phyloP scores from a whole-genome alignment of 306 rosid genomes.

The apple (Malus domestica) region DNA sequence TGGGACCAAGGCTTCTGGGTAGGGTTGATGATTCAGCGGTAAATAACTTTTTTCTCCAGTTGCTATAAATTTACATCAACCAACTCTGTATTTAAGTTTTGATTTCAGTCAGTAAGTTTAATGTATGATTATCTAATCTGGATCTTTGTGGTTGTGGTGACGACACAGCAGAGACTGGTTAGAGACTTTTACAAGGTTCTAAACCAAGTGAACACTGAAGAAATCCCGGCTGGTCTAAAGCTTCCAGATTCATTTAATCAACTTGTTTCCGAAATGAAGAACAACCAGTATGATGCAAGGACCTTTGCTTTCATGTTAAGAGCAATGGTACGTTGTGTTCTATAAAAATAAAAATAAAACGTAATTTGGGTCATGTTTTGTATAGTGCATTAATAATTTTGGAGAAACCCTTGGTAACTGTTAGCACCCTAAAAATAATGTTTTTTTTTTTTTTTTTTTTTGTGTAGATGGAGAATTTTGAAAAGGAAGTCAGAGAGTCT shows the following conservation, averaged over 20 bases:
- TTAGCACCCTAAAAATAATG: neutral
- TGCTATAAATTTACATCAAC: neutral
- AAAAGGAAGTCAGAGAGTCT: slow-evolving; percentile 71
- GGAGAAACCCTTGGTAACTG: neutral
- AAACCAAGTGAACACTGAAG: slow-evolving; percentile 77
- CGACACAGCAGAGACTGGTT: slow-evolving; percentile 69
- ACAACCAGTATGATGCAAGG: slow-evolving; percentile 72
- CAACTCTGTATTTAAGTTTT: neutral
- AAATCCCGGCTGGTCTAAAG: slow-evolving; percentile 68
- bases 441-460: slow-evolving; percentile 4
- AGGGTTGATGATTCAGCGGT: slow-evolving; percentile 98
- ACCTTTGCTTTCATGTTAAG: slow-evolving; percentile 73
- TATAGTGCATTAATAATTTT: slow-evolving; percentile 9
- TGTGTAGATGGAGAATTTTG: slow-evolving; percentile 89
- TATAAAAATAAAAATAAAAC: neutral
- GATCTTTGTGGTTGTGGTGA: slow-evolving; percentile 25
- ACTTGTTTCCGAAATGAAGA: slow-evolving; percentile 82
- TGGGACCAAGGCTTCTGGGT: slow-evolving; percentile 94
- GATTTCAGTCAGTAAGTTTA: slow-evolving; percentile 1
- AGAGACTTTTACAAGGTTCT: slow-evolving; percentile 80
- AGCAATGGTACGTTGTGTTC: slow-evolving; percentile 69
- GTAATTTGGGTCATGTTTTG: neutral
- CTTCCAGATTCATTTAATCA: slow-evolving; percentile 80
- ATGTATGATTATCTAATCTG: slow-evolving; percentile 16
- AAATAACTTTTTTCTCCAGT: slow-evolving; percentile 22